Evolutionary conservation across 2,329 filamentous ascomycete genomes (phyloP), one percentile per base, ranked within the genome.

Genomic region (Penicillium sp.): DNA sequence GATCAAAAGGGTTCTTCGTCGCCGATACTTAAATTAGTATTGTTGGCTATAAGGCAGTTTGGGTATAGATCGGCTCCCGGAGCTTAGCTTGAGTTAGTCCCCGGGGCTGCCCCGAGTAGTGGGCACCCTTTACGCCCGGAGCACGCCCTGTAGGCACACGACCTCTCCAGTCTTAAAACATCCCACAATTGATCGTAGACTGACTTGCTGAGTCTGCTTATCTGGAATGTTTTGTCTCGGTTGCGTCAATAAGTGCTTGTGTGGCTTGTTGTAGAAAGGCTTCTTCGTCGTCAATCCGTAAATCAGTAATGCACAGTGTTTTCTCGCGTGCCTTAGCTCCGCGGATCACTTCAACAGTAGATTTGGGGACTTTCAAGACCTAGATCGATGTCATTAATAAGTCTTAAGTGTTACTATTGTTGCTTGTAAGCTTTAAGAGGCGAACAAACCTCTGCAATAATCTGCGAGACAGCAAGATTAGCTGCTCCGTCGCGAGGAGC

Each of bases 271-370:
- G 63, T 2, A 76, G 54, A 44, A 67, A 71, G 1, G 51, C 58
- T 10, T 74, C 60, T 51, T 73, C 70, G 0, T 71, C 72, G 2
- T 63, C 58, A 64, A 76, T 66, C 49, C 64, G 57, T 37, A 73
- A 46, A 21, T 65, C 63, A 39, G 61, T 58, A 16, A 76, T 64
- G 48, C 70, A 65, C 45, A 89, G 71, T 0, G 81, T 87, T 74
- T 91, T 91, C 44, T 87, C 83, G 55, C 83, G 80, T 21, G 84
- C 86, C 70, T 87, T 90, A 52, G 81, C 68, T 0, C 88, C 88
- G 16, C 84, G 84, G 13, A 82, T 81, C 42, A 91, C 82, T 44
- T 82, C 78, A 1, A 90, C 73, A 58, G 85, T 81, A 1, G 87
- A 87, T 67, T 87, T 90, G 29, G 87, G 82, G 7, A 88, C 76